Evolutionary conservation across 2,329 filamentous ascomycete species (phyloP).

Genomic region (Saccharata proteae): DNA sequence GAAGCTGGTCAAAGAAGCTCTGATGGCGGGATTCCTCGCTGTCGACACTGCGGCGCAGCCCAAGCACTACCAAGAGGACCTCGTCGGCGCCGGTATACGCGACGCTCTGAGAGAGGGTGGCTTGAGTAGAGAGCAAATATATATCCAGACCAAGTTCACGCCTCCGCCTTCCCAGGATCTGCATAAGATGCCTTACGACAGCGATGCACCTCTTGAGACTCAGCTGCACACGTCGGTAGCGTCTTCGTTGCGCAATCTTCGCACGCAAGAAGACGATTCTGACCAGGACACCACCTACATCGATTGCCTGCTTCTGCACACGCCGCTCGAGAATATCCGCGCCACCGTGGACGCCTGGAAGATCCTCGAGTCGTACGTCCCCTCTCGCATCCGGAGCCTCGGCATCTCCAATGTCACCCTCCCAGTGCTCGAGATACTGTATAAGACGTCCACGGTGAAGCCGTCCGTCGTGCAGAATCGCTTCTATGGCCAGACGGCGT

Average conservation of each 20-base stretch:
- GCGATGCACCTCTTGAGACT: constrained; percentile 42
- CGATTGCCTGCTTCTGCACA: constrained; percentile 48
- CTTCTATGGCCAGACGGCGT: constrained; percentile 49
- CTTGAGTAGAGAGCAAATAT: constrained; percentile 49
- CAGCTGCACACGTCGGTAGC: constrained; percentile 57
- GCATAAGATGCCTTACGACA: constrained; percentile 50
- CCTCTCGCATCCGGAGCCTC: constrained; percentile 49
- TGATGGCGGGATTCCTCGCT: constrained; percentile 57
- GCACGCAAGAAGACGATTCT: constrained; percentile 19
- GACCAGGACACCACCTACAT: constrained; percentile 34
- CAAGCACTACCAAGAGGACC: constrained; percentile 61
- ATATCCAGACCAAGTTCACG: constrained; percentile 78
- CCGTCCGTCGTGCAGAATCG: constrained; percentile 64
- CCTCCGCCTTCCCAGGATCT: constrained; percentile 49
- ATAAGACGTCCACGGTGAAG: constrained; percentile 34
- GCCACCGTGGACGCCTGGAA: constrained; percentile 54
- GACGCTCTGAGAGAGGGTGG: constrained; percentile 47
- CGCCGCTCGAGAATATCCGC: constrained; percentile 37
- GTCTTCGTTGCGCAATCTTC: constrained; percentile 54
- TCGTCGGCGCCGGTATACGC: constrained; percentile 56
- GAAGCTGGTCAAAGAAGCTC: constrained; percentile 54
- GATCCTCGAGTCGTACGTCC: constrained; percentile 51
- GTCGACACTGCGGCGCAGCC: constrained; percentile 72
- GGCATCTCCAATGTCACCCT: constrained; percentile 68
- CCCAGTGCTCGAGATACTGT: constrained; percentile 42